Percentiles rank a stretch among this genome's conserved stretches.
phyloP scores from a whole-genome alignment of 1,284 basidiomycete genomes.

The Coniferiporia sulphurascens region DNA sequence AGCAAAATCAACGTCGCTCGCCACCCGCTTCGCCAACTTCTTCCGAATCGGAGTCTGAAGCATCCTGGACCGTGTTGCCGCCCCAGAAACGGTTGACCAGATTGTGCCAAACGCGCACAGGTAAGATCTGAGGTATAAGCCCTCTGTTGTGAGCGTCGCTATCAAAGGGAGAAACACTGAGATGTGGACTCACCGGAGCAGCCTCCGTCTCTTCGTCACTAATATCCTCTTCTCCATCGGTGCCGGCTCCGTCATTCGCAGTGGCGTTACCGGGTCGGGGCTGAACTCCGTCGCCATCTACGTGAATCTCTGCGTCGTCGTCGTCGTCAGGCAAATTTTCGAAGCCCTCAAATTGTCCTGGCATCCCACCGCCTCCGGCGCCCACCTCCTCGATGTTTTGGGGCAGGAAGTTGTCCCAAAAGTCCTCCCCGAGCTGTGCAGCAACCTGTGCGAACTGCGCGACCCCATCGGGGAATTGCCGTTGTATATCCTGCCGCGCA shows the following conservation, averaged over 20 bases:
- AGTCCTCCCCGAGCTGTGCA: slow-evolving; percentile 53
- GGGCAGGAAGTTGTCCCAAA: slow-evolving; percentile 51
- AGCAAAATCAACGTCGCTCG: background rate
- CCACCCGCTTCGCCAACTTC: background rate
- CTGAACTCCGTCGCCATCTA: background rate
- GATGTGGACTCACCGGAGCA: slow-evolving; percentile 38
- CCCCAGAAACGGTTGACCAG: slow-evolving; percentile 62
- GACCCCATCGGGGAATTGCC: slow-evolving; percentile 59
- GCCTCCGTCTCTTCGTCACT: slow-evolving; percentile 32
- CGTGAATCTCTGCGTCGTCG: slow-evolving; percentile 10
- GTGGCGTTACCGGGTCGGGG: background rate
- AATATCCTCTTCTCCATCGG: slow-evolving; percentile 25
- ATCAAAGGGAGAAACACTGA: background rate
- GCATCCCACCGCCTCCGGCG: slow-evolving; percentile 32
- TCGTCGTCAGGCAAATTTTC: slow-evolving; percentile 6
- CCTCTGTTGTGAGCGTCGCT: slow-evolving; percentile 7
- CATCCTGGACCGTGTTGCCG: slow-evolving; percentile 21
- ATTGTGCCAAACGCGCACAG: slow-evolving; percentile 56
- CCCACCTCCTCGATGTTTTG: slow-evolving; percentile 29
- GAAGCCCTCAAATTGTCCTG: slow-evolving; percentile 3
- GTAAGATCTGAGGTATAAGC: slow-evolving; percentile 43
- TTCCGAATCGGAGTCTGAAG: background rate
- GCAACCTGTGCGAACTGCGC: slow-evolving; percentile 57
- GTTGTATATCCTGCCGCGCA: slow-evolving; percentile 44
- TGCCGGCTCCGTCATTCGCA: slow-evolving; percentile 24